phyloP scores from a whole-genome alignment of 78 protist genomes.

The Dictyostelium citrinum region DNA sequence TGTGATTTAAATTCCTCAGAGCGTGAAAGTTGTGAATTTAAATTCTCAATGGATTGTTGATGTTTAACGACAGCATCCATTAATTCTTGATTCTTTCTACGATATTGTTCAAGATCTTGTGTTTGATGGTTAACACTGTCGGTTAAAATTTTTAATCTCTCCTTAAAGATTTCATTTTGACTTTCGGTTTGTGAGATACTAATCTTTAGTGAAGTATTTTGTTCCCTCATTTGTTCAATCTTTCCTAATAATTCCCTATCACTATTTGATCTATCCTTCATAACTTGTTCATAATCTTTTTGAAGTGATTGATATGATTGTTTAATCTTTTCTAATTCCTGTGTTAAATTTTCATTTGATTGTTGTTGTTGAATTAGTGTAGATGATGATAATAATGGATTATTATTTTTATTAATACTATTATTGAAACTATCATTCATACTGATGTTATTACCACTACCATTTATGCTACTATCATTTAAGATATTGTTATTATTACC shows the following conservation, averaged over 20 bases:
- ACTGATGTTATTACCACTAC: background rate
- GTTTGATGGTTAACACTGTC: background rate
- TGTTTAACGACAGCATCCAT: slow-evolving; percentile 21
- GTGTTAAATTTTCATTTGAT: background rate
- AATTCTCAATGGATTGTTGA: slow-evolving; percentile 32
- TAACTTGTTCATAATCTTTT: slow-evolving; percentile 43
- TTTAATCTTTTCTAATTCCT: slow-evolving; percentile 5
- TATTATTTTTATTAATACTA: background rate
- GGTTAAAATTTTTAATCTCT: background rate
- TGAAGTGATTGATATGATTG: background rate
- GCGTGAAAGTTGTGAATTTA: background rate
- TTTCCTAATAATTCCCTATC: slow-evolving; percentile 11
- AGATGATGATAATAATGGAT: background rate
- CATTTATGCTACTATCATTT: background rate
- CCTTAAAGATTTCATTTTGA: slow-evolving; percentile 1
- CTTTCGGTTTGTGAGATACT: background rate
- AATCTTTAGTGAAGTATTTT: slow-evolving; percentile 7
- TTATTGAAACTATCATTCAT: background rate
- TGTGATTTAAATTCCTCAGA: slow-evolving; percentile 14
- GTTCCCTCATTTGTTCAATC: slow-evolving; percentile 23
- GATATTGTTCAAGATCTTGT: slow-evolving; percentile 9
- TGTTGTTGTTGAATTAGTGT: background rate
- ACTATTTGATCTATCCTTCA: background rate
- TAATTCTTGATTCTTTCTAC: slow-evolving; percentile 46
- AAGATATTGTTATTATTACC: background rate